phyloP scores from a whole-genome alignment of 2,329 filamentous ascomycete genomes.

The Mariannaea sp. region DNA sequence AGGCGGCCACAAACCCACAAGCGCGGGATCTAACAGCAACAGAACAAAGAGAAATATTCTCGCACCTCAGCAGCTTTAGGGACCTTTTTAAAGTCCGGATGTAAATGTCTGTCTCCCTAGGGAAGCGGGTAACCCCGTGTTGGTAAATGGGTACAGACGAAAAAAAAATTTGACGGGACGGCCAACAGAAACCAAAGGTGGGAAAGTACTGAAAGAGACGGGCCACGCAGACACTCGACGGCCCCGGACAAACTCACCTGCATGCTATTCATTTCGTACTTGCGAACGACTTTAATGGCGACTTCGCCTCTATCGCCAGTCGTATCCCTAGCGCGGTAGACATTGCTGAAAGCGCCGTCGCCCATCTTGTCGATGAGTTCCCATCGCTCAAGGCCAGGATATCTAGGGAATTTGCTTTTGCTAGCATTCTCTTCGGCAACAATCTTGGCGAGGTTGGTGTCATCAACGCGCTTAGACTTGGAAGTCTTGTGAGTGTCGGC shows the following conservation, averaged over 20 bases:
- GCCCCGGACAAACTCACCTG: constrained; percentile 73
- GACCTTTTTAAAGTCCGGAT: constrained; percentile 94
- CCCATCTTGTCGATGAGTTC: constrained; percentile 95
- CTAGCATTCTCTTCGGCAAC: constrained; percentile 90
- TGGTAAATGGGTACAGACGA: constrained; percentile 55
- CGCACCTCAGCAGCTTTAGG: constrained; percentile 98
- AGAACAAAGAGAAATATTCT: constrained; percentile 50
- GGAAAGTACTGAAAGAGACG: constrained; percentile 30
- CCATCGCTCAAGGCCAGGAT: constrained; percentile 64
- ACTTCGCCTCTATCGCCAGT: constrained; percentile 76
- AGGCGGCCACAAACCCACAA: constrained; percentile 29
- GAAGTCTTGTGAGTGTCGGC: constrained; percentile 63
- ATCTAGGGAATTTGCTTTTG: constrained; percentile 79
- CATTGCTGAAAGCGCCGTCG: constrained; percentile 97
- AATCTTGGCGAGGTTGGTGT: constrained; percentile 79
- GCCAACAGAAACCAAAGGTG: constrained; percentile 3
- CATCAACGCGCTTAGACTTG: constrained; percentile 59
- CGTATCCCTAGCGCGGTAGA: constrained; percentile 84
- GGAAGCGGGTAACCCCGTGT: constrained; percentile 50
- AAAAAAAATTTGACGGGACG: constrained; percentile 27
- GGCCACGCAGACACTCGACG: constrained; percentile 30
- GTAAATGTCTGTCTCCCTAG: constrained; percentile 90
- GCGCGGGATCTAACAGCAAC: constrained; percentile 24
- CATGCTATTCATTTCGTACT: constrained; percentile 98
- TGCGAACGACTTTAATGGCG: constrained; percentile 97